phyloP scores from a whole-genome alignment of 139 green algal genomes.

The Protoeuglena noctilucae region DNA sequence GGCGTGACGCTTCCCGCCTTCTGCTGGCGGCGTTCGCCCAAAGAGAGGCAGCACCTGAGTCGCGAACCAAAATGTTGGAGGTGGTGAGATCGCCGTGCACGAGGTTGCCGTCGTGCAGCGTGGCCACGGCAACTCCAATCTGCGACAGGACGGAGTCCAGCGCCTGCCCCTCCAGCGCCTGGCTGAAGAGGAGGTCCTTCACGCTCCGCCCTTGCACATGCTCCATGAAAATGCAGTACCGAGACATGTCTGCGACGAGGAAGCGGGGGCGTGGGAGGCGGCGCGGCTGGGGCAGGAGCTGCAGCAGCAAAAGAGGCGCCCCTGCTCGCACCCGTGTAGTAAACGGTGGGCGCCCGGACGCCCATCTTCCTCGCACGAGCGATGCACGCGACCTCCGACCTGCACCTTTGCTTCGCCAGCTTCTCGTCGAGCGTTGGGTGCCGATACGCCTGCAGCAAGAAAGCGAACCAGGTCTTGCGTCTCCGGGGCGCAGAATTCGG shows the following conservation, averaged over 20 bases:
- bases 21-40: neutral
- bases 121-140: conserved; percentile 49
- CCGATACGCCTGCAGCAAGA: no score
- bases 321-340: conserved; percentile 48
- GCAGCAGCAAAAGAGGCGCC: conserved; percentile 35
- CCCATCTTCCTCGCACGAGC: conserved; percentile 48
- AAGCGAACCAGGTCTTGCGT: no score
- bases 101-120: conserved; percentile 71
- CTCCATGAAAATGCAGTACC: neutral
- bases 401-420: conserved; percentile 44
- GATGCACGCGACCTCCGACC: conserved; percentile 37
- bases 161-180: neutral
- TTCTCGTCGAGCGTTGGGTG: conserved; percentile 53
- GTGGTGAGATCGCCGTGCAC: conserved; percentile 85
- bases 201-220: neutral
- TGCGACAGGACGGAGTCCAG: conserved; percentile 15
- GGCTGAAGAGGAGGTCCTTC: neutral
- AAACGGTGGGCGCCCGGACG: conserved; percentile 43
- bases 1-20: no score
- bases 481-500: no score
- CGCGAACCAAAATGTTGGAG: conserved; percentile 63
- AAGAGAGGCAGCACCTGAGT: conserved; percentile 1
- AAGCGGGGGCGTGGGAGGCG: conserved; percentile 9
- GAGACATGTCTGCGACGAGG: neutral
- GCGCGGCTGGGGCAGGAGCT: conserved; percentile 1